Conservation (phyloP, 176 grass and related monocot genomes). For the Aechmea fasciata region DNA sequence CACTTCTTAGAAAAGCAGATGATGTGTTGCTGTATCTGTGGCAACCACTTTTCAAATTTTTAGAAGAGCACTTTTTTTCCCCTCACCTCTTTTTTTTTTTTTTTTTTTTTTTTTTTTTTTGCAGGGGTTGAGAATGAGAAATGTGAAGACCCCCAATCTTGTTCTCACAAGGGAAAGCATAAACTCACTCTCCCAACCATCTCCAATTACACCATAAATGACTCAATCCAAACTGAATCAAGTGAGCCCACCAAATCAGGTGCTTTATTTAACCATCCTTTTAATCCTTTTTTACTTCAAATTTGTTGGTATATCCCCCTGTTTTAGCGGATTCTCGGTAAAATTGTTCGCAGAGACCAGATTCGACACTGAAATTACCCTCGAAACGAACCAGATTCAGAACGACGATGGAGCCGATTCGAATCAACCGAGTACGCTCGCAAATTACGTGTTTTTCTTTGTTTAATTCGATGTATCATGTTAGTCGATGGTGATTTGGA, state of each 20-base stretch:
- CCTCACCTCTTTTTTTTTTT: too few relatives aligned
- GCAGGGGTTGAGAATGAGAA: neutral
- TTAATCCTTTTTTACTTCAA: neutral
- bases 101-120: too few relatives aligned
- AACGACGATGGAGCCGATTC: neutral
- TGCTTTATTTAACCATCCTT: slow-evolving; percentile 4
- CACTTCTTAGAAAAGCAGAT: too few relatives aligned
- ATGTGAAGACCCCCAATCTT: neutral
- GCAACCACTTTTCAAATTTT: neutral
- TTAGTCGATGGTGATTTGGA: neutral
- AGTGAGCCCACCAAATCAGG: slow-evolving; percentile 8
- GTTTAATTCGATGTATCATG: neutral
- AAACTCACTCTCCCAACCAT: slow-evolving; percentile 14
- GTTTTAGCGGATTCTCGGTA: neutral
- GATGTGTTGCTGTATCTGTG: neutral
- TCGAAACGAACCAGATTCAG: neutral
- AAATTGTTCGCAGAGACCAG: neutral
- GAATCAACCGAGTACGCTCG: neutral
- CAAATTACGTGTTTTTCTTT: neutral
- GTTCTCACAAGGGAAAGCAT: neutral
- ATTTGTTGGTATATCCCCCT: neutral
- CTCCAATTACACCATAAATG: slow-evolving; percentile 15
- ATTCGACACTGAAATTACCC: neutral
- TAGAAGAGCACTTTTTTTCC: neutral
- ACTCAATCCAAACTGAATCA: slow-evolving; percentile 5